phyloP scores from a whole-genome alignment of 2,329 filamentous ascomycete genomes.

The Alternaria ethzedia region DNA sequence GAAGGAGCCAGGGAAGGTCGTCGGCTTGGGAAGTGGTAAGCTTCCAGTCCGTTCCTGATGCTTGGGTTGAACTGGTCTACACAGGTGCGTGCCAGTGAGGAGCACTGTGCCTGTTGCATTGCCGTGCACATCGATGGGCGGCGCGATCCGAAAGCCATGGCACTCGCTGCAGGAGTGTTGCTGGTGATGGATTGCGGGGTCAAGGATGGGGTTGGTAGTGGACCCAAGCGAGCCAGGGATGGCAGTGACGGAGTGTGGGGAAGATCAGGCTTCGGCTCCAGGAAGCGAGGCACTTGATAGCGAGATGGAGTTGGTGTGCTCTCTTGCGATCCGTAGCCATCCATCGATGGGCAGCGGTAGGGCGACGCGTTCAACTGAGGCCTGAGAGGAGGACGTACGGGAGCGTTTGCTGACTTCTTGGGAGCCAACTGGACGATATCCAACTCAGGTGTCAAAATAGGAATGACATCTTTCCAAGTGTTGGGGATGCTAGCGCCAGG shows the following conservation, averaged over 20 bases:
- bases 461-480: slow-evolving; percentile 59
- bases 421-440: slow-evolving; percentile 54
- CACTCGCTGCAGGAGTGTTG: slow-evolving; percentile 68
- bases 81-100: slow-evolving; percentile 61
- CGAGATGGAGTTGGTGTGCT: slow-evolving; percentile 52
- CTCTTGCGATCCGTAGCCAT: slow-evolving; percentile 47
- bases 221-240: slow-evolving; percentile 59
- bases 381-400: slow-evolving; percentile 32
- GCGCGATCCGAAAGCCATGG: slow-evolving; percentile 54
- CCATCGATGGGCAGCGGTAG: slow-evolving; percentile 30
- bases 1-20: slow-evolving; percentile 58
- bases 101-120: slow-evolving; percentile 64
- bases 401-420: slow-evolving; percentile 39
- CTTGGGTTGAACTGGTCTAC: slow-evolving; percentile 58
- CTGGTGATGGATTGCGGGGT: slow-evolving; percentile 63
- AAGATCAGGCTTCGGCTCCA: slow-evolving; percentile 59
- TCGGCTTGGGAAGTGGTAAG: slow-evolving; percentile 54
- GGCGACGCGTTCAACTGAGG: slow-evolving; percentile 31
- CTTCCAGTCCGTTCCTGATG: slow-evolving; percentile 51
- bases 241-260: slow-evolving; percentile 63
- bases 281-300: slow-evolving; percentile 53
- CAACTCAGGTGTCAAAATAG: slow-evolving; percentile 63
- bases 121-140: slow-evolving; percentile 65
- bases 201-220: slow-evolving; percentile 67
- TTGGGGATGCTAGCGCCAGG: slow-evolving; percentile 46